Conservation (phyloP, 768 basidiomycete genomes). For the Cystobasidiopsis lactophilus region DNA sequence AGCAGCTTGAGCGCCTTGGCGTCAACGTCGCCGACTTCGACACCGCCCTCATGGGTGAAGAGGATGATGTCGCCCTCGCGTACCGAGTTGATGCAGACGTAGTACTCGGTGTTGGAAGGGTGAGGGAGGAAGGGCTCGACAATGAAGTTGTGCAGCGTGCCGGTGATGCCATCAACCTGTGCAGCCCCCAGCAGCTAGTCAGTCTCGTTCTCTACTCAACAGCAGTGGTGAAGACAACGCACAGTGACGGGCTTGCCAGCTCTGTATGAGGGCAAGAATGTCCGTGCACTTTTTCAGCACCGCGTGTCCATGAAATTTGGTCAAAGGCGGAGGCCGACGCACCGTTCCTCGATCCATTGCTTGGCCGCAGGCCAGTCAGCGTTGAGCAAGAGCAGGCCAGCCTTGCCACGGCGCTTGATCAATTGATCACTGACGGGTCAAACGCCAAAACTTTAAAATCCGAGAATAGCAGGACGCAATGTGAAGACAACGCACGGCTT, state of each 20-base stretch:
- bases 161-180: constrained; percentile 74
- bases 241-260: constrained; percentile 11
- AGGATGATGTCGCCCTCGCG: constrained; percentile 90
- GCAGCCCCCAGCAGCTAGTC: no score
- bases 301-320: constrained; percentile 38
- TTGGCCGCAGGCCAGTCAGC: constrained; percentile 73
- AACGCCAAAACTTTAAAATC: not conserved
- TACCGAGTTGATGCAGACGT: constrained; percentile 89
- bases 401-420: constrained; percentile 98
- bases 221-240: not conserved
- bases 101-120: constrained; percentile 80
- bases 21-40: constrained; percentile 95
- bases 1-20: constrained; percentile 80
- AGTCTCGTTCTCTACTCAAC: not conserved
- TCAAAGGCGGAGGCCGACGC: constrained; percentile 47
- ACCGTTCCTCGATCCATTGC: constrained; percentile 56
- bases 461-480: not conserved
- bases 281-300: constrained; percentile 5
- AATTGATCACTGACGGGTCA: constrained; percentile 43
- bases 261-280: constrained; percentile 9
- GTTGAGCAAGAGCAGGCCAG: constrained; percentile 82
- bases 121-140: constrained; percentile 98
- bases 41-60: constrained; percentile 97
- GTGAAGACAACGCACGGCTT: constrained; percentile 37
- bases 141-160: constrained; percentile 91